Conservation (phyloP, 2,329 filamentous ascomycete genomes). For the Trematosphaeria pertusa region DNA sequence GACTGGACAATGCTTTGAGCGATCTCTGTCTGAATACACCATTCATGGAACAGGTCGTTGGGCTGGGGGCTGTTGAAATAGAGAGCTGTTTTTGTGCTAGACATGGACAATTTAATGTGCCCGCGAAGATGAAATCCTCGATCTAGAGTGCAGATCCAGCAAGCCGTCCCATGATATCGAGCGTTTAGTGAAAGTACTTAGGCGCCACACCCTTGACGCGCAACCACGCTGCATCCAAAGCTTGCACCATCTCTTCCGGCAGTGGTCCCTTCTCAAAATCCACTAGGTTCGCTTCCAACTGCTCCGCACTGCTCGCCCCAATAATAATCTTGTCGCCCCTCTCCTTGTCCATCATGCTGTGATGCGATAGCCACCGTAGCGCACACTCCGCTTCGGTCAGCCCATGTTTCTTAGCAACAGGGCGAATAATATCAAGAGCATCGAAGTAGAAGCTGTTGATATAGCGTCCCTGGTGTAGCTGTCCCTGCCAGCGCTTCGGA, state of each 20-base stretch:
- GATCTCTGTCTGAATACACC: too few relatives aligned
- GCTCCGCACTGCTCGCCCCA: constrained; percentile 62
- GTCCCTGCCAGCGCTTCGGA: constrained; percentile 47
- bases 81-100: too few relatives aligned
- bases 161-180: too few relatives aligned
- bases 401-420: constrained; percentile 41
- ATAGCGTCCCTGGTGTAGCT: constrained; percentile 48
- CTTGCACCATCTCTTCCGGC: constrained; percentile 75
- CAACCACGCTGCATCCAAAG: constrained; percentile 60
- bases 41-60: too few relatives aligned
- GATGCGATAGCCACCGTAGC: constrained; percentile 54
- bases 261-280: constrained; percentile 70
- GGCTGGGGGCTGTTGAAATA: too few relatives aligned
- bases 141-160: too few relatives aligned
- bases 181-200: not conserved
- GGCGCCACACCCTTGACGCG: not conserved
- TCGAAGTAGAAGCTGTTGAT: constrained; percentile 53
- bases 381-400: constrained; percentile 51
- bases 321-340: constrained; percentile 64
- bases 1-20: too few relatives aligned
- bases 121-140: too few relatives aligned
- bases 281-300: constrained; percentile 62
- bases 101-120: too few relatives aligned
- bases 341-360: constrained; percentile 58
- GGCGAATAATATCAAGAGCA: constrained; percentile 50